Percentiles rank a stretch among this genome's conserved stretches.
phyloP scores from a whole-genome alignment of 768 basidiomycete species.

The Trametes gibbosa region DNA sequence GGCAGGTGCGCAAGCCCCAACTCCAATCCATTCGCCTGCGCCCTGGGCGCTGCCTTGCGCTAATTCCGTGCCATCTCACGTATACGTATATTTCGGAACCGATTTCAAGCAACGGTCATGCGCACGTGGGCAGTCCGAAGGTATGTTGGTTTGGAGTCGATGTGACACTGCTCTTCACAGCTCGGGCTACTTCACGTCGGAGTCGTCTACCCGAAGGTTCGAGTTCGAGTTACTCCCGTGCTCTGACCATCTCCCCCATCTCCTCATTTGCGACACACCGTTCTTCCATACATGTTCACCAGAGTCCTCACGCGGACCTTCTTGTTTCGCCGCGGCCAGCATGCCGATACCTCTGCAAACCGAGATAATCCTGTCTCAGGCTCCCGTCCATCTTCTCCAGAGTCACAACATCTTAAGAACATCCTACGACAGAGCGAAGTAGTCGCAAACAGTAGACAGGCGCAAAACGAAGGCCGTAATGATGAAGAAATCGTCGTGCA shows the following conservation, averaged over 20 bases:
- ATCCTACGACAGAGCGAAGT: conserved; percentile 3
- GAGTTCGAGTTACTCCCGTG: background rate
- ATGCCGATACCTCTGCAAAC: background rate
- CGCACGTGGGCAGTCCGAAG: too few species aligned
- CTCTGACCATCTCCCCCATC: background rate
- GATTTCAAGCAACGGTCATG: too few species aligned
- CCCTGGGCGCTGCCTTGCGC: too few species aligned
- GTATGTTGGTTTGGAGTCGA: background rate
- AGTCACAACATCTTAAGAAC: background rate
- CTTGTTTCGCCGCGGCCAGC: conserved; percentile 6
- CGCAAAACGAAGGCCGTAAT: background rate
- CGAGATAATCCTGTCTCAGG: background rate
- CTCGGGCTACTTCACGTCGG: conserved; percentile 3
- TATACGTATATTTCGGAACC: background rate
- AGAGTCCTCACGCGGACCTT: conserved; percentile 11
- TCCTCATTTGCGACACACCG: conserved; percentile 5
- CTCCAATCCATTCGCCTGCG: too few species aligned
- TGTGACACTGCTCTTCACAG: conserved; percentile 11
- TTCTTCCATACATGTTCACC: conserved; percentile 6
- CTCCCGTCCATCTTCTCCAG: conserved; percentile 3
- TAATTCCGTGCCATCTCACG: background rate
- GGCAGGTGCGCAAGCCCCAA: background rate
- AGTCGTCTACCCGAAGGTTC: background rate
- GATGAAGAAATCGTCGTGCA: too few species aligned
- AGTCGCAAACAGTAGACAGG: background rate